Conservation (phyloP, 257 asterid species). For the Striga asiatica region DNA sequence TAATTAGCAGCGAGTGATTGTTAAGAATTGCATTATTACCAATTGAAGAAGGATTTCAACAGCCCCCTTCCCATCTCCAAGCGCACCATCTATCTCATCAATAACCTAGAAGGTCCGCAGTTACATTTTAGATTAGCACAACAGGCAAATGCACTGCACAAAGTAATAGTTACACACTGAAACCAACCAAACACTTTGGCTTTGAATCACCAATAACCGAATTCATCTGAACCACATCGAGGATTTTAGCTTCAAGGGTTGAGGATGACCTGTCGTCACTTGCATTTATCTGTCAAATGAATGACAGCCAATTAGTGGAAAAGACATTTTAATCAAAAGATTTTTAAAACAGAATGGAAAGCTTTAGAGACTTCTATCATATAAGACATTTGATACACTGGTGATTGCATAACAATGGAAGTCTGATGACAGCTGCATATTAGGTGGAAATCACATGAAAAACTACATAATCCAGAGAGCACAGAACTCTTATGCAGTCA, state of each 20-base stretch:
- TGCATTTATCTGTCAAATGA: slow-evolving; percentile 75
- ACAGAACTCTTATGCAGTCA: slow-evolving; percentile 7
- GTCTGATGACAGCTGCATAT: slow-evolving; percentile 1
- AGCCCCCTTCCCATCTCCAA: slow-evolving; percentile 96
- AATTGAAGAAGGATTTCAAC: slow-evolving; percentile 73
- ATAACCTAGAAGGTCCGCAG: slow-evolving; percentile 40
- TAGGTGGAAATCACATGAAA: background rate
- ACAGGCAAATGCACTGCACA: background rate
- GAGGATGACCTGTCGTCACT: slow-evolving; percentile 94
- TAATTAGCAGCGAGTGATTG: slow-evolving; percentile 1
- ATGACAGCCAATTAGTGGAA: slow-evolving; percentile 16
- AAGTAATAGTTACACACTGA: slow-evolving; percentile 17
- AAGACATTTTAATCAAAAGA: background rate
- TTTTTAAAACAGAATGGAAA: background rate
- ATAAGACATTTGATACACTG: background rate
- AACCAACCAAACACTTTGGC: slow-evolving; percentile 96
- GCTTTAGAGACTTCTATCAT: slow-evolving; percentile 4
- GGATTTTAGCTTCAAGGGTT: slow-evolving; percentile 75
- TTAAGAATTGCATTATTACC: slow-evolving; percentile 34
- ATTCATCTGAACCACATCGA: slow-evolving; percentile 88
- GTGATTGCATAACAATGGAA: slow-evolving; percentile 1
- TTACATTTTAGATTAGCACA: slow-evolving; percentile 17
- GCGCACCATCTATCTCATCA: slow-evolving; percentile 99
- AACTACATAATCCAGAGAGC: background rate
- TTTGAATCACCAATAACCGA: slow-evolving; percentile 79